Conservation (phyloP, 257 asterid genomes). For the Verbascum thapsus region DNA sequence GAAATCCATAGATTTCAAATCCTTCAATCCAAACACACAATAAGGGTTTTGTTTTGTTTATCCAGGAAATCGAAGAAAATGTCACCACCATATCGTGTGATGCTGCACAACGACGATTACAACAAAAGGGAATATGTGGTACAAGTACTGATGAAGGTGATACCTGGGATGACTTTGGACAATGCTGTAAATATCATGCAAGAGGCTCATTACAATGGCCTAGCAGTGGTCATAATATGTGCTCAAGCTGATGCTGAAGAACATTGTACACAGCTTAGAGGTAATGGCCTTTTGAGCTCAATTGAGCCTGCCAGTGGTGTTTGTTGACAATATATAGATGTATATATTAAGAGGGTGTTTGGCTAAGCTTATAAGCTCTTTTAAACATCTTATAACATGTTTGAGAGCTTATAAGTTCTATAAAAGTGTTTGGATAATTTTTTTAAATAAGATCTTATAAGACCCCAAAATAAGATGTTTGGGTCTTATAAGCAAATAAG, state of each 20-base stretch:
- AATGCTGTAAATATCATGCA: conserved; percentile 95
- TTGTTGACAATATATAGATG: conserved; percentile 44
- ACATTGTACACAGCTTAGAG: conserved; percentile 85
- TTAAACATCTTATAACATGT: no score
- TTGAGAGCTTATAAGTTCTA: conserved; percentile 33
- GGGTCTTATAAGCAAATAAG: no score
- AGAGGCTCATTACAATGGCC: conserved; percentile 86
- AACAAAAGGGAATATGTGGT: conserved; percentile 96
- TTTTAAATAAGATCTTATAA: no score
- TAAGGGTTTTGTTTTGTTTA: conserved; percentile 20
- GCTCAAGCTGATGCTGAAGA: conserved; percentile 94
- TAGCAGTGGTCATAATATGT: conserved; percentile 80
- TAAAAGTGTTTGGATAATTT: no score
- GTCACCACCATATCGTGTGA: conserved; percentile 89
- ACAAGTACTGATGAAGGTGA: conserved; percentile 96
- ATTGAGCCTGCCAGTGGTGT: conserved; percentile 89
- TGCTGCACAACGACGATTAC: conserved; percentile 85
- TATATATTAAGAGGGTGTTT: no score
- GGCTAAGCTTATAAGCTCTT: no score
- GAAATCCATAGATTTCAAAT: no score
- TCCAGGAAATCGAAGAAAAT: conserved; percentile 79
- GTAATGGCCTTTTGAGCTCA: conserved; percentile 90
- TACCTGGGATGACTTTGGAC: conserved; percentile 94
- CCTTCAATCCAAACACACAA: no score
- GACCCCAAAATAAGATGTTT: no score